Conservation (phyloP, 1,284 basidiomycete genomes). For the Puccinia polysora region DNA sequence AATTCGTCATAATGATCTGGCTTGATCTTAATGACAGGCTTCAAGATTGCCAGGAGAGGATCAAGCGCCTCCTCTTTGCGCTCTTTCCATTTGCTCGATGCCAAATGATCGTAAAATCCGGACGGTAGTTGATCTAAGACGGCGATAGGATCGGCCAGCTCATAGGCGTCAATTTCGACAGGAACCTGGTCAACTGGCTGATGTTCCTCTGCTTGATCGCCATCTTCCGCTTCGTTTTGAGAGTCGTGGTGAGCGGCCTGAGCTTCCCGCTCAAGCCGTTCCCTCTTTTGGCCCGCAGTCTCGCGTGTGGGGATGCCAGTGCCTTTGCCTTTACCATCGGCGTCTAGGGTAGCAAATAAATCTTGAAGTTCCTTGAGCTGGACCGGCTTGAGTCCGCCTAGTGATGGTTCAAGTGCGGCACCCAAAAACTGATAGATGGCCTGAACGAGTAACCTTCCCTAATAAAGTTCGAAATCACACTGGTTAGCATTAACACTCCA, state of each 20-base stretch:
- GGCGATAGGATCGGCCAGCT: constrained; percentile 76
- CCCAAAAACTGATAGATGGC: constrained; percentile 85
- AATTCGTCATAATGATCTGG: constrained; percentile 67
- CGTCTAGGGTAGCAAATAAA: constrained; percentile 77
- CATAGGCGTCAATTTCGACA: constrained; percentile 67
- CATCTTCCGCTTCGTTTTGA: constrained; percentile 55
- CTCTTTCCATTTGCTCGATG: constrained; percentile 97
- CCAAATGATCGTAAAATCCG: constrained; percentile 67
- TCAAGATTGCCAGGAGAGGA: constrained; percentile 70
- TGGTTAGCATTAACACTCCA: neutral
- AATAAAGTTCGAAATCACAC: neutral
- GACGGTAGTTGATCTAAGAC: constrained; percentile 70
- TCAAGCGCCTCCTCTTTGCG: constrained; percentile 81
- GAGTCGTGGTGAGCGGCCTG: constrained; percentile 49
- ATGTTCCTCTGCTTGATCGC: constrained; percentile 50
- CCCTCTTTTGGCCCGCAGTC: constrained; percentile 73
- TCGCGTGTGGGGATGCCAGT: constrained; percentile 70
- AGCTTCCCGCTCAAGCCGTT: constrained; percentile 53
- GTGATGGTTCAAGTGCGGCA: constrained; percentile 74
- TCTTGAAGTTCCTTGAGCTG: constrained; percentile 95
- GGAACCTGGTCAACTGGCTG: constrained; percentile 53
- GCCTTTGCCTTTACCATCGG: constrained; percentile 74
- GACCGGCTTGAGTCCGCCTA: constrained; percentile 94
- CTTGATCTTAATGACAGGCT: constrained; percentile 71
- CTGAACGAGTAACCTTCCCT: constrained; percentile 69